phyloP scores from a whole-genome alignment of 148 eudicot species.

The Polygonum aviculare region DNA sequence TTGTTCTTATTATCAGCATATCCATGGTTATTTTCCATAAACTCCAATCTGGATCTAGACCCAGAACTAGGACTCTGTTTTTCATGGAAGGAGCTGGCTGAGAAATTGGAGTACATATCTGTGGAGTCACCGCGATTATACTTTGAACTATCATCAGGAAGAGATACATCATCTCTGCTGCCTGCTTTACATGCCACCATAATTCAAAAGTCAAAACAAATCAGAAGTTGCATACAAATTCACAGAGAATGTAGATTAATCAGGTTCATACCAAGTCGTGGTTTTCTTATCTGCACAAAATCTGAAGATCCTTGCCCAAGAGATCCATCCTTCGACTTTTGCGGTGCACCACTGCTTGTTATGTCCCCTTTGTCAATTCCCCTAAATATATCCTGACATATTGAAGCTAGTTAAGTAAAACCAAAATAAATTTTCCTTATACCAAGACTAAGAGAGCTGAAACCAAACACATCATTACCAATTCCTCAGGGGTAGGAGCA shows the following conservation, averaged over 20 bases:
- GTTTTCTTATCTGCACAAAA: constrained; percentile 45
- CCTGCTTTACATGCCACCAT: constrained; percentile 33
- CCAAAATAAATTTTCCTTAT: not conserved
- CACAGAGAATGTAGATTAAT: not conserved
- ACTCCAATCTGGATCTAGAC: constrained; percentile 23
- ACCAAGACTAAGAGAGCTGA: not conserved
- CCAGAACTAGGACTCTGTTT: constrained; percentile 28
- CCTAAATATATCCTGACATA: constrained; percentile 55
- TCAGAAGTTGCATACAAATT: not conserved
- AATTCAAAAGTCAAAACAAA: not conserved
- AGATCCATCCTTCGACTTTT: constrained; percentile 69
- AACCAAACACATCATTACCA: constrained; percentile 30
- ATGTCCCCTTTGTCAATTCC: constrained; percentile 93
- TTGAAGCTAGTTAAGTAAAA: constrained; percentile 13
- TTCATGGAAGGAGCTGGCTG: constrained; percentile 27
- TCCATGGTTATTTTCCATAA: constrained; percentile 24
- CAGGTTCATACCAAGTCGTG: constrained; percentile 44
- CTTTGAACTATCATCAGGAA: constrained; percentile 27
- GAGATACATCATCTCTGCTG: constrained; percentile 56
- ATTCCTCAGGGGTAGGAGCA: constrained; percentile 68
- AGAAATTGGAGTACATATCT: constrained; percentile 20
- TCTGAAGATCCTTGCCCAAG: constrained; percentile 53
- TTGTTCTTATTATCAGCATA: constrained; percentile 25
- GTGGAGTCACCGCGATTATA: constrained; percentile 32
- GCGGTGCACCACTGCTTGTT: constrained; percentile 79